These are phyloP conservation scores for Aureobasidium sp. DNA, from an alignment of 2,329 filamentous ascomycete species.

Conservation along the genomic window DNA sequence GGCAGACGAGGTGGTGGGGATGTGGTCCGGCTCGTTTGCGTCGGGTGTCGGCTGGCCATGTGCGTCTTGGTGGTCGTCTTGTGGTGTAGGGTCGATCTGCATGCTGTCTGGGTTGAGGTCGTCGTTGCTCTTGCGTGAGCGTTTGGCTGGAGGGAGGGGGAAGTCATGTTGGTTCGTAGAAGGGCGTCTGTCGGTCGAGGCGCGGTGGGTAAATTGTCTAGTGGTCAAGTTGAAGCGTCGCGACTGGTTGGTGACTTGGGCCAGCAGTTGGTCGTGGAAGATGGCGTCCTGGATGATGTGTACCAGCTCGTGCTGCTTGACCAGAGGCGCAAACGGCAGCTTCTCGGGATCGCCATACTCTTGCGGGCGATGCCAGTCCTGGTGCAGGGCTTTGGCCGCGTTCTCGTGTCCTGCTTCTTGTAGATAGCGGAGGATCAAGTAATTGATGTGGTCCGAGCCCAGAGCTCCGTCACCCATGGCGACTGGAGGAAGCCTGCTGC, in stretches of 20 bases:
- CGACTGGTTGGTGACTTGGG: slow-evolving; percentile 16
- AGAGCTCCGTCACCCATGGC: slow-evolving; percentile 36
- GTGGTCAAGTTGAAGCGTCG: slow-evolving; percentile 17
- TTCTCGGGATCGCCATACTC: slow-evolving; percentile 46
- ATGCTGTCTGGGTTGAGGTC: slow-evolving; percentile 40
- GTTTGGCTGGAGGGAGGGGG: slow-evolving; percentile 27
- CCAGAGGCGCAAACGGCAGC: slow-evolving; percentile 54
- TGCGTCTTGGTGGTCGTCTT: slow-evolving; percentile 21
- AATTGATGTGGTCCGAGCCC: slow-evolving; percentile 59
- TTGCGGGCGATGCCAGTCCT: slow-evolving; percentile 50
- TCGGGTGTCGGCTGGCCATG: slow-evolving; percentile 22
- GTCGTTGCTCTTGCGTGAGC: slow-evolving; percentile 27
- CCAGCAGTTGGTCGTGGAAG: slow-evolving; percentile 36
- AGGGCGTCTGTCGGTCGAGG: not conserved
- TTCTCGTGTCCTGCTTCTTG: slow-evolving; percentile 32
- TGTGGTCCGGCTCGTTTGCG: not conserved
- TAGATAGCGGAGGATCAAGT: slow-evolving; percentile 59
- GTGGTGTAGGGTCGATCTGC: slow-evolving; percentile 37
- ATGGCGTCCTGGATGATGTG: slow-evolving; percentile 59
- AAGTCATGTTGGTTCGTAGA: slow-evolving; percentile 24
- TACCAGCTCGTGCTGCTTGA: slow-evolving; percentile 53
- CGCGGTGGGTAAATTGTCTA: not conserved
- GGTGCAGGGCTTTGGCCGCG: slow-evolving; percentile 50
- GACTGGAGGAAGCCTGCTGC: not conserved
- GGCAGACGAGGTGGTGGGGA: slow-evolving; percentile 14